Evolutionary conservation across 2,329 filamentous ascomycete species (phyloP).

Genomic region (Cladosporium oxysporum): DNA sequence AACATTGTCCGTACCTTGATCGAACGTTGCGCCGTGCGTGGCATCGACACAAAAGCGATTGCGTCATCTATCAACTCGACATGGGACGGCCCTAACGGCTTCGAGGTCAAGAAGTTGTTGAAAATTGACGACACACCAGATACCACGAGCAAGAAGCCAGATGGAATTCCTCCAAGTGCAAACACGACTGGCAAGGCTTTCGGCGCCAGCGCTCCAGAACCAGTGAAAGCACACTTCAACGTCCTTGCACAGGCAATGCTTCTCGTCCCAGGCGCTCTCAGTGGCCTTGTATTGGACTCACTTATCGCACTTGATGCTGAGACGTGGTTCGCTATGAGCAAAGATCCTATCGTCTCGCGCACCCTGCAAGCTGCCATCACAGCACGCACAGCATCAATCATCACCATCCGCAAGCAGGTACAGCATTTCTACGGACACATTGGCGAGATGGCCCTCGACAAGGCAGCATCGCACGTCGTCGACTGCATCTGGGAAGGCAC

Average conservation of each 20-base stretch:
- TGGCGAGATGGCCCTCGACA: conserved; percentile 61
- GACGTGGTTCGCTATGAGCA: conserved; percentile 63
- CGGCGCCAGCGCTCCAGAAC: conserved; percentile 21
- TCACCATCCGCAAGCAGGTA: conserved; percentile 64
- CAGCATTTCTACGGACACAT: conserved; percentile 64
- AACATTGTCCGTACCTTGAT: conserved; percentile 80
- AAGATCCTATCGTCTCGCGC: conserved; percentile 58
- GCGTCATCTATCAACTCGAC: conserved; percentile 59
- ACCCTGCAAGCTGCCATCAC: conserved; percentile 65
- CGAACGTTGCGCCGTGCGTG: conserved; percentile 74
- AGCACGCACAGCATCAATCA: conserved; percentile 54
- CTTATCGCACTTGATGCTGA: conserved; percentile 53
- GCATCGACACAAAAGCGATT: conserved; percentile 58
- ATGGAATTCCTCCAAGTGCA: conserved; percentile 23
- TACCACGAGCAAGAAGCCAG: conserved; percentile 19
- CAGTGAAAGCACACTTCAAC: conserved; percentile 65
- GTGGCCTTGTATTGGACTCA: conserved; percentile 68
- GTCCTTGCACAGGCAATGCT: conserved; percentile 82
- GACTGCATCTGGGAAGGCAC: conserved; percentile 67
- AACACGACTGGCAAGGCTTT: conserved; percentile 22
- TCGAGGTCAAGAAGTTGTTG: conserved; percentile 61
- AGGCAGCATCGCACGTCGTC: conserved; percentile 66
- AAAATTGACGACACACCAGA: conserved; percentile 50
- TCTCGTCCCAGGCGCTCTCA: conserved; percentile 66
- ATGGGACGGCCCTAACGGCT: conserved; percentile 53